Evolutionary conservation across 768 basidiomycete species (phyloP).

Genomic region (Serendipita sp.): DNA sequence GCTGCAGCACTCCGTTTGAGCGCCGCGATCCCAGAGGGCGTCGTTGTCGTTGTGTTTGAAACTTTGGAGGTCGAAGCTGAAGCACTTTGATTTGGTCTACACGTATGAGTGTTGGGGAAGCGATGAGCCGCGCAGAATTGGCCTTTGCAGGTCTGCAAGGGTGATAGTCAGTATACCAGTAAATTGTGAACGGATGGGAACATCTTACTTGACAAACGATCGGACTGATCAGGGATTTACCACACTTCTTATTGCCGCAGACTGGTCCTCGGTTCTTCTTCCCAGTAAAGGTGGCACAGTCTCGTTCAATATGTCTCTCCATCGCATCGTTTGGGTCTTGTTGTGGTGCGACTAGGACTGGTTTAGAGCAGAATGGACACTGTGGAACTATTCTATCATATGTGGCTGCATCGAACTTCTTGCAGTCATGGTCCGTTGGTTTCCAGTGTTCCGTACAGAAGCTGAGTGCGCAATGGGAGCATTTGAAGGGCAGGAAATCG

Average conservation of each 20-base stretch:
- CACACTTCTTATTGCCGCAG: conserved; percentile 42
- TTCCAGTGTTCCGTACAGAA: conserved; percentile 74
- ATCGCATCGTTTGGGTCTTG: conserved; percentile 71
- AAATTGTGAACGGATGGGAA: neutral
- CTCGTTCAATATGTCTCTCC: conserved; percentile 52
- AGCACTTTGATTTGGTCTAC: conserved; percentile 22
- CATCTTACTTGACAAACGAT: conserved; percentile 56
- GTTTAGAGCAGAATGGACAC: conserved; percentile 67
- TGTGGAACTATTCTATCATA: conserved; percentile 61
- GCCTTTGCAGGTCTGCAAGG: conserved; percentile 42
- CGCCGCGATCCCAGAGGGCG: conserved; percentile 23
- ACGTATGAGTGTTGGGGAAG: conserved; percentile 52
- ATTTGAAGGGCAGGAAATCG: conserved; percentile 78
- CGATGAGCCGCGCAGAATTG: conserved; percentile 69
- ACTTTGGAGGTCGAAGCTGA: conserved; percentile 12
- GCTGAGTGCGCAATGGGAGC: conserved; percentile 49
- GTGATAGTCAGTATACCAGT: neutral
- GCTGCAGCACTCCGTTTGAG: conserved; percentile 24
- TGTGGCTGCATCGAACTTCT: conserved; percentile 52
- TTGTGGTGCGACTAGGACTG: conserved; percentile 57
- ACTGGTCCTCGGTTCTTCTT: conserved; percentile 38
- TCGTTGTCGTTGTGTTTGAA: conserved; percentile 14
- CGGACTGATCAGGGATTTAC: conserved; percentile 57
- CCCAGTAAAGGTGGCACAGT: conserved; percentile 57
- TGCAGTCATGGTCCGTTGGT: conserved; percentile 48